Evolutionary conservation across 768 basidiomycete species (phyloP), one percentile per base, ranked within the genome.

Genomic region (Chalciporus piperatus): DNA sequence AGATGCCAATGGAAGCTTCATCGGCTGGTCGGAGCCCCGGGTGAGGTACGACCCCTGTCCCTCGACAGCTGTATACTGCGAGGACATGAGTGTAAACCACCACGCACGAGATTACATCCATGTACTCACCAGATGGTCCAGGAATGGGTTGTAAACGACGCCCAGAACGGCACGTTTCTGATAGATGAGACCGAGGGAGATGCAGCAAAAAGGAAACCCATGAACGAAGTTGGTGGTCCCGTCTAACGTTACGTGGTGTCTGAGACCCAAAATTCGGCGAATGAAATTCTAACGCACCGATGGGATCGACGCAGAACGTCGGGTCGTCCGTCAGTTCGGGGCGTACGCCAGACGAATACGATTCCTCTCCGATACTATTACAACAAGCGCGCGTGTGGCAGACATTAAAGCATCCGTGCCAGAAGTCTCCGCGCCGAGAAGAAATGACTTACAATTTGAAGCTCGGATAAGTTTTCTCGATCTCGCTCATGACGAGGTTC

Each of bases 231-330:
- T 94, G 41, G 91, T 92, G 1, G 89, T 92, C 6, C 91, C 89
- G 63, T 90, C 88, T 89, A 59, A n/a, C 22, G 10, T 19, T 0
- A 17, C 14, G 41, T 35, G 32, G 20, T n/a, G 22, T 23, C 22
- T 28, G 44, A 20, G 11, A 6, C 30, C 11, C 30, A 32, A 4
- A 37, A 35, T 27, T 30, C 6, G 13, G 11, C 11, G 12, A 32
- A 32, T 13, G 17, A 20, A 27, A 19, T n/a, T 33, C 4, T n/a
- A 8, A 55, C 75, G 52, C 55, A 85, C 89, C 93, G 53, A 96
- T 96, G 28, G 95, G 95, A 69, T 97, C 95, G 32, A 95, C 89
- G 62, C 96, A 97, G 71, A 90, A 99, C 0, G 96, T 98, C 6
- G 95, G 93, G 33, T 83, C 83, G 56, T 96, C 89, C 6, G 90